Conservation (phyloP, 345 rosid genomes). For the Turnera subulata region DNA sequence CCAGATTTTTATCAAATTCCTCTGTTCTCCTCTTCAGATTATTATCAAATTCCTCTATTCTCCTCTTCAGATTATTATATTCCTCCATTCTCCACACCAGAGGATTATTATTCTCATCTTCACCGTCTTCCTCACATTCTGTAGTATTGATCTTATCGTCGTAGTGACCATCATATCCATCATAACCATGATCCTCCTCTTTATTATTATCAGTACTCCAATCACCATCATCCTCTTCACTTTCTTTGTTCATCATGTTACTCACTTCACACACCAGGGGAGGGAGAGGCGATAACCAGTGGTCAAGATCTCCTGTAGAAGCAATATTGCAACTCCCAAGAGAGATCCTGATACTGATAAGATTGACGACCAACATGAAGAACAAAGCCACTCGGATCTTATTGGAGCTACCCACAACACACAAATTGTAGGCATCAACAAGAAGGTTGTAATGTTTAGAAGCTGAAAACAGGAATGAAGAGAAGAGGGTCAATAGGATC, state of each 20-base stretch:
- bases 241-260: not conserved
- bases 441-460: constrained; percentile 9
- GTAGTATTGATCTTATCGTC: constrained; percentile 20
- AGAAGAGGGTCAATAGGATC: constrained; percentile 4
- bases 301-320: constrained; percentile 10
- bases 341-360: constrained; percentile 15
- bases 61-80: constrained; percentile 14
- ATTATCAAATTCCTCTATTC: constrained; percentile 22
- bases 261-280: not conserved
- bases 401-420: constrained; percentile 17
- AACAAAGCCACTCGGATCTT: constrained; percentile 14
- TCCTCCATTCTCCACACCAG: not conserved
- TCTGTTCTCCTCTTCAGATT: not conserved
- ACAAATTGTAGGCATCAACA: constrained; percentile 15
- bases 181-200: not conserved
- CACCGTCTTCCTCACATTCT: not conserved
- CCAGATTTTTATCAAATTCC: constrained; percentile 8
- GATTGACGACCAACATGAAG: constrained; percentile 16
- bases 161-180: constrained; percentile 5
- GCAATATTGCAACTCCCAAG: constrained; percentile 16
- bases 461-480: not conserved
- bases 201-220: no score
- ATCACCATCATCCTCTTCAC: no score
- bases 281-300: not conserved
- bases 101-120: not conserved